A percentile compares a stretch with the other conserved stretches of the same genome.
phyloP scores from a whole-genome alignment of 169 alveolate species.

The Plasmodium adleri region DNA sequence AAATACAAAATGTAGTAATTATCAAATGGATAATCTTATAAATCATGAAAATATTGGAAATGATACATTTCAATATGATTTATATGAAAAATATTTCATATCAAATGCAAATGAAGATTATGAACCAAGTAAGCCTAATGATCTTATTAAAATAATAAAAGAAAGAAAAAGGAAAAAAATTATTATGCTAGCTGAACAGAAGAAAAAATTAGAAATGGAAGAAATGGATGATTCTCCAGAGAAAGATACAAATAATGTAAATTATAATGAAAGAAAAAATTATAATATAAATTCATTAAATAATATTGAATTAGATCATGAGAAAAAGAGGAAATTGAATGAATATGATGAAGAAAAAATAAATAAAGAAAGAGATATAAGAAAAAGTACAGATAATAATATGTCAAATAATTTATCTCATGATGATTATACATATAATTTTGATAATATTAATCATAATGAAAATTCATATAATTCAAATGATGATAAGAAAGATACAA shows the following conservation, averaged over 20 bases:
- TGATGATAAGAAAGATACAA: conserved; percentile 31
- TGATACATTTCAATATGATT: conserved; percentile 18
- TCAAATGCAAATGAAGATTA: conserved; percentile 75
- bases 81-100: conserved; percentile 73
- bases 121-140: conserved; percentile 74
- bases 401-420: not conserved
- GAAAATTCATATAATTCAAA: conserved; percentile 49
- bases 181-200: conserved; percentile 67
- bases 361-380: not conserved
- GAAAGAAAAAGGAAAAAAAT: conserved; percentile 75
- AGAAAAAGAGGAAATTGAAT: not conserved
- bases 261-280: conserved; percentile 23
- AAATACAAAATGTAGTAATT: not conserved
- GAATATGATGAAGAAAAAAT: conserved; percentile 14
- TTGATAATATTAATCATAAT: conserved; percentile 4
- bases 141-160: conserved; percentile 74
- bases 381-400: not conserved
- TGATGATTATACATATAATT: conserved; percentile 19
- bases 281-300: not conserved
- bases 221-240: conserved; percentile 26
- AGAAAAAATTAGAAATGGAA: conserved; percentile 56
- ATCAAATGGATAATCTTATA: not conserved
- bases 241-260: conserved; percentile 3
- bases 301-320: conserved; percentile 1
- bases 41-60: not conserved